phyloP scores from a whole-genome alignment of 1,284 basidiomycete genomes.

The Termitomyces sp. region DNA sequence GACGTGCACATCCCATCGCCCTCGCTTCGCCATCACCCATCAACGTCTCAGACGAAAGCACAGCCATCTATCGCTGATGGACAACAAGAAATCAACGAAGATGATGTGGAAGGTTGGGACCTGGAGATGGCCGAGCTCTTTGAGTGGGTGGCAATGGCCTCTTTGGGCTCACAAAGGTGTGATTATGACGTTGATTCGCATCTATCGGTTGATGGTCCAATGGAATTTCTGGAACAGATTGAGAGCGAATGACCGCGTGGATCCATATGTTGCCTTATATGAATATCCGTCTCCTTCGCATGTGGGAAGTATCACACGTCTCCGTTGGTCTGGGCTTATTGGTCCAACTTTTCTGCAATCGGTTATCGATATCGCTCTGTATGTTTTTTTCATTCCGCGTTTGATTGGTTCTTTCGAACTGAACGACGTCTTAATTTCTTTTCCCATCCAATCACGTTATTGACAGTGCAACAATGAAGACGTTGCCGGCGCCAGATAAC shows the following conservation, averaged over 20 bases:
- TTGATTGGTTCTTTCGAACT: not conserved
- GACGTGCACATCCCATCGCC: constrained; percentile 31
- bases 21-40: constrained; percentile 22
- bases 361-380: constrained; percentile 42
- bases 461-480: constrained; percentile 7
- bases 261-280: constrained; percentile 44
- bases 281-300: constrained; percentile 37
- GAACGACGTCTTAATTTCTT: not conserved
- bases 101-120: constrained; percentile 46
- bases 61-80: not conserved
- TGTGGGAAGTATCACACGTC: constrained; percentile 41
- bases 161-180: constrained; percentile 3
- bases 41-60: not conserved
- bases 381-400: constrained; percentile 16
- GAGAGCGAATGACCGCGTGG: constrained; percentile 36
- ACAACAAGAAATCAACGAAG: constrained; percentile 10
- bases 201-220: not conserved
- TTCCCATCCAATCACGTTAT: not conserved
- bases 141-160: constrained; percentile 68
- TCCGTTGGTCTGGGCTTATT: constrained; percentile 59
- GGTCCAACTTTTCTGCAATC: constrained; percentile 43
- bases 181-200: not conserved
- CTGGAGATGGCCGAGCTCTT: constrained; percentile 42
- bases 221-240: constrained; percentile 24
- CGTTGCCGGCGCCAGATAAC: constrained; percentile 6